These are phyloP conservation scores for Lycium ferocissimum DNA, from an alignment of 257 asterid species.

Conservation along the genomic window DNA sequence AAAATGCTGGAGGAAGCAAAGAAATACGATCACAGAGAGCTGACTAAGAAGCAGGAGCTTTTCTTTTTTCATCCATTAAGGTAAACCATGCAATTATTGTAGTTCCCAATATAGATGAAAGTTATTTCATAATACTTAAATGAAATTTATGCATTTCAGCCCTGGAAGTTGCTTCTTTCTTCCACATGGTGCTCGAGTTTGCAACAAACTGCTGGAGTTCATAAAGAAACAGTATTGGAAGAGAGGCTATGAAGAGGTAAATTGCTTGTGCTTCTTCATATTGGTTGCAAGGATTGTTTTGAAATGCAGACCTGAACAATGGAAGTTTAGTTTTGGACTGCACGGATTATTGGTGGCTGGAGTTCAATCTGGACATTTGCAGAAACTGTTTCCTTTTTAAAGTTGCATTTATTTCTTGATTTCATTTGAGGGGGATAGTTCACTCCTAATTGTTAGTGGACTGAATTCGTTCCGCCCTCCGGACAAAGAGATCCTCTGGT, in stretches of 20 bases:
- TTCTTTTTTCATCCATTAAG: conserved; percentile 97
- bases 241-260: conserved; percentile 97
- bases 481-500: conserved; percentile 6
- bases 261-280: conserved; percentile 7
- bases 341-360: not conserved
- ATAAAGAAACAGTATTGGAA: conserved; percentile 80
- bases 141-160: conserved; percentile 48
- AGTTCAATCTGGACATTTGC: conserved; percentile 4
- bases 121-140: not conserved
- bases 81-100: conserved; percentile 47
- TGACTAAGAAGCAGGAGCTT: conserved; percentile 93
- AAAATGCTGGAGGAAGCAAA: conserved; percentile 95
- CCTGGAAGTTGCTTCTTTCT: conserved; percentile 99
- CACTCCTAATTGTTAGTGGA: conserved; percentile 5
- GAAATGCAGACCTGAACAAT: conserved; percentile 15
- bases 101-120: not conserved
- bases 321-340: not conserved
- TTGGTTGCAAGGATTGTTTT: conserved; percentile 23
- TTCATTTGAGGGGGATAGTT: conserved; percentile 2
- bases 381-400: conserved; percentile 8
- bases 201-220: conserved; percentile 88
- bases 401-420: conserved; percentile 4
- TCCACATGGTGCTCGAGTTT: conserved; percentile 91
- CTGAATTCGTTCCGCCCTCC: not conserved
- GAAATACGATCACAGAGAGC: conserved; percentile 97